Conservation (phyloP, 2,329 filamentous ascomycete genomes). For the Verticillium albo-atrum region DNA sequence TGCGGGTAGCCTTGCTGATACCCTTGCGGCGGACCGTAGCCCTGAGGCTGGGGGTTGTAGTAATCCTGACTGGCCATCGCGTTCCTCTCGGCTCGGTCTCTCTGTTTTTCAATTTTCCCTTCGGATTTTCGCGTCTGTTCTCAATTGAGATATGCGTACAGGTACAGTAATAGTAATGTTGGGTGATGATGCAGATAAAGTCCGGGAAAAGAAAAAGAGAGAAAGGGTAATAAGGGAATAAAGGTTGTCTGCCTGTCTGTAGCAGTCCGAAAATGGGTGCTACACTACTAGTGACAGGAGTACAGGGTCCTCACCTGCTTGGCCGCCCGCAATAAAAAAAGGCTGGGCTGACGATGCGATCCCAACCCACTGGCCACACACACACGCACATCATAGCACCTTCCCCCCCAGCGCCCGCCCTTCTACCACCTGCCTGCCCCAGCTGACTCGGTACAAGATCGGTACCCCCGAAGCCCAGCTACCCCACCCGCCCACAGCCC, state of each 20-base stretch:
- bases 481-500: neutral
- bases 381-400: neutral
- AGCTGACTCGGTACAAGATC: neutral
- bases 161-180: too few relatives aligned
- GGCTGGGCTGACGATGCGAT: neutral
- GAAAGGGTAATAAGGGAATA: too few relatives aligned
- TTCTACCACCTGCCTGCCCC: neutral
- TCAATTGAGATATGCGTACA: neutral
- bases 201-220: neutral
- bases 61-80: conserved; percentile 37
- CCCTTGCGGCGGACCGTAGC: neutral
- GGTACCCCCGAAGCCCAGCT: neutral
- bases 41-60: conserved; percentile 23
- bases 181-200: neutral
- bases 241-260: too few relatives aligned
- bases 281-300: too few relatives aligned
- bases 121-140: too few relatives aligned
- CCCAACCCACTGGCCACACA: neutral
- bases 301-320: neutral
- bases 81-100: neutral
- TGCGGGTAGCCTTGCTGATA: conserved; percentile 25
- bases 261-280: too few relatives aligned
- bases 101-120: neutral
- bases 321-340: neutral
- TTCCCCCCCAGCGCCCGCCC: neutral